Evolutionary conservation across 495 filamentous ascomycete species (phyloP), one percentile per base, ranked within the genome.

Genomic region (Hypoxylon lenormandii): DNA sequence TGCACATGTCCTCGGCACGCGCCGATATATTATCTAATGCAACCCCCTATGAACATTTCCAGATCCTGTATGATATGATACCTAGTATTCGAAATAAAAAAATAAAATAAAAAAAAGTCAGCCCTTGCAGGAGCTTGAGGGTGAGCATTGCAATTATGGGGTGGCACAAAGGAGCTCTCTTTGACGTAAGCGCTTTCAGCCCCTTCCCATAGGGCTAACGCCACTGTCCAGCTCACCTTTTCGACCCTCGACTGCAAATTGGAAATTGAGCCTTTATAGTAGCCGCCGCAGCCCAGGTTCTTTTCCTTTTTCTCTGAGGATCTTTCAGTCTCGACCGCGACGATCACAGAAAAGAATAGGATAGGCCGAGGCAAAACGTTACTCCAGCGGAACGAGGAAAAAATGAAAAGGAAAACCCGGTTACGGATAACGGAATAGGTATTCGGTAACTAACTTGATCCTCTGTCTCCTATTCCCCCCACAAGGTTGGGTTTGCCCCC

Each of bases 101-200:
- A n/a, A n/a, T n/a, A n/a, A n/a, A n/a, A n/a, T n/a, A n/a, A n/a
- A n/a, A 22, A 21, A 42, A n/a, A 30, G 28, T 37, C 51, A 30
- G 54, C 66, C 66, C 66, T 70, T 70, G 56, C 60, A 70, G 65
- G 33, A 64, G n/a, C 40, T 50, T 23, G 42, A 43, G 30, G 30
- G 30, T 33, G 10, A 19, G 42, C 16, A 7, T 50, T 18, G 38
- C 23, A n/a, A n/a, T 43, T 28, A 36, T 53, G 63, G 53, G 49
- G 55, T 56, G 51, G 38, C 49, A 70, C 56, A 22, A 10, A 61
- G 30, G 50, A 51, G 26, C 18, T 16, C 45, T 64, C 56, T 28
- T 59, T 55, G 56, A 66, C 52, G 45, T 70, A 64, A 70, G 60
- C 60, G 21, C 37, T 40, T 50, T 70, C 60, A 70, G 66, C 66